These are phyloP conservation scores for Fonsecaea nubica DNA, from an alignment of 2,329 filamentous ascomycete species.

Conservation along the genomic window DNA sequence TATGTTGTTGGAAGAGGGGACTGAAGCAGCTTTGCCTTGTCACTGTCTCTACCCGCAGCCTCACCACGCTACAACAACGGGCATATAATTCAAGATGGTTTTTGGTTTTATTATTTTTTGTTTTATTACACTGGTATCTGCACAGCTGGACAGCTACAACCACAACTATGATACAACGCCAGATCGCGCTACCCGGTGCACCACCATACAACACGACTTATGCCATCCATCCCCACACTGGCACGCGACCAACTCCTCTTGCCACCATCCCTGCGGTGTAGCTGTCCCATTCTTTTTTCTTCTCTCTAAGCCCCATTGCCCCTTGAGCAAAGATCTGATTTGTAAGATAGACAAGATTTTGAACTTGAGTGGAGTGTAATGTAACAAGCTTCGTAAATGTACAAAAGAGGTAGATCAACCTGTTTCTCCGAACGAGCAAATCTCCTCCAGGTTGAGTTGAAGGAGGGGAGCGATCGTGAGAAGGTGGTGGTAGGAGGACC, in stretches of 20 bases:
- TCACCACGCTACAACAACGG: neutral
- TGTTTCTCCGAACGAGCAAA: constrained; percentile 21
- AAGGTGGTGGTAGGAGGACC: neutral
- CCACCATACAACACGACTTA: neutral
- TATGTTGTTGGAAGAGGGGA: neutral
- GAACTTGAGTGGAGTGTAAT: constrained; percentile 35
- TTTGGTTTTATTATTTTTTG: neutral
- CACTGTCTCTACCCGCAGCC: neutral
- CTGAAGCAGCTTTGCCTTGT: neutral
- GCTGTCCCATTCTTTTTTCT: constrained; percentile 3
- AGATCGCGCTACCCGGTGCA: neutral
- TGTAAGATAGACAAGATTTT: constrained; percentile 19
- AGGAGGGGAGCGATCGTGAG: neutral
- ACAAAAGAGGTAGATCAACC: constrained; percentile 20
- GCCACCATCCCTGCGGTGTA: neutral
- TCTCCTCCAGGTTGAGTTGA: neutral
- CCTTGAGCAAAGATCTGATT: constrained; percentile 11
- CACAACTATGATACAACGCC: constrained; percentile 16
- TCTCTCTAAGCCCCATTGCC: neutral
- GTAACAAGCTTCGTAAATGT: constrained; percentile 25
- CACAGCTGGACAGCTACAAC: constrained; percentile 12
- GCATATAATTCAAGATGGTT: neutral
- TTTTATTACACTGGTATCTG: constrained; percentile 23
- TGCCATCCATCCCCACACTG: neutral
- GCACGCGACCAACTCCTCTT: neutral